Evolutionary conservation across 2,329 filamentous ascomycete genomes (phyloP).

Genomic region (Clarireedia sp.): DNA sequence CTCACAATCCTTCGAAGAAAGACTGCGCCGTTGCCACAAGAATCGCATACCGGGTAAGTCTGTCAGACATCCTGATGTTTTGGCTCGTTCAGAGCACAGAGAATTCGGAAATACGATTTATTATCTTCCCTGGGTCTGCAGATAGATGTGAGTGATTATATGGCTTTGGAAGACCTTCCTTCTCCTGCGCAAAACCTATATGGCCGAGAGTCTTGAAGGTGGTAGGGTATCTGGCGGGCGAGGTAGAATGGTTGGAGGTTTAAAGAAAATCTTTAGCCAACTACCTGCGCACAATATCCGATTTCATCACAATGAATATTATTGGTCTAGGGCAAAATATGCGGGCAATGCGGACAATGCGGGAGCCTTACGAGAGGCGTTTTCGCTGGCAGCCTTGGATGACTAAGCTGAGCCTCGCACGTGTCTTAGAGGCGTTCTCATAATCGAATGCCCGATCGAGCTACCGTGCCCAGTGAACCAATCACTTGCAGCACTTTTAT

Average conservation of each 20-base stretch:
- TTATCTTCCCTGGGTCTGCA: neutral
- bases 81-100: constrained; percentile 2
- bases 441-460: neutral
- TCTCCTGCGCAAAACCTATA: neutral
- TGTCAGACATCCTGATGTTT: constrained; percentile 66
- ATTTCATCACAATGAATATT: neutral
- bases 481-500: neutral
- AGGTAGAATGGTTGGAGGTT: neutral
- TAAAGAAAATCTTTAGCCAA: neutral
- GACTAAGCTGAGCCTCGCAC: too few species aligned
- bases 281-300: neutral
- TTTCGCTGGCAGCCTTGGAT: too few species aligned
- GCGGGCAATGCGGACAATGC: too few species aligned
- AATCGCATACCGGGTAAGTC: constrained; percentile 74
- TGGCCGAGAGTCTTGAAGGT: neutral
- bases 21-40: neutral
- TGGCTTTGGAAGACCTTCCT: neutral
- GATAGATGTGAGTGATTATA: neutral
- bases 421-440: neutral
- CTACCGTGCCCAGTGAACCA: neutral
- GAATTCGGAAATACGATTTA: neutral
- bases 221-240: neutral
- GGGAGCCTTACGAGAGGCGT: too few species aligned
- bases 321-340: neutral
- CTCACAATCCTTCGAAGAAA: neutral